phyloP scores from a whole-genome alignment of 2,329 filamentous ascomycete species.

The Metarhizium anisopliae region DNA sequence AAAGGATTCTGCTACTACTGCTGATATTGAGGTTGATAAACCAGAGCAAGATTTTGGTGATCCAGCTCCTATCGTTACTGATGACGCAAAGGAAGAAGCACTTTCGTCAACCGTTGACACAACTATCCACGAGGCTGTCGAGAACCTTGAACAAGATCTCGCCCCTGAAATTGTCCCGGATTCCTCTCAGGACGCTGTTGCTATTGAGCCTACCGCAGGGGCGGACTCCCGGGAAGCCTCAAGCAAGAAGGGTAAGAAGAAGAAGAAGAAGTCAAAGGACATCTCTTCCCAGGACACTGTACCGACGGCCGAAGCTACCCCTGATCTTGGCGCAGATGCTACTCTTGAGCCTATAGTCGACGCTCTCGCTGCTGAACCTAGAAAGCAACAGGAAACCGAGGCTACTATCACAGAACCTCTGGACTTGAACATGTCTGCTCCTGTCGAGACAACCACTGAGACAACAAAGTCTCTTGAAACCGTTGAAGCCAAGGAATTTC shows the following conservation, averaged over 20 bases:
- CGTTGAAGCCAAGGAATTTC: background rate
- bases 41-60: background rate
- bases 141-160: background rate
- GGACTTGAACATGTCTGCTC: background rate
- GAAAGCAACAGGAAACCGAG: background rate
- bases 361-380: background rate
- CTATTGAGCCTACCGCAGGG: background rate
- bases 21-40: background rate
- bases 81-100: background rate
- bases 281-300: background rate
- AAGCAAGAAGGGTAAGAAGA: conserved; percentile 13
- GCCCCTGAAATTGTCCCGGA: background rate
- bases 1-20: background rate
- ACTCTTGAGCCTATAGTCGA: background rate
- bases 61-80: background rate
- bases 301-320: background rate
- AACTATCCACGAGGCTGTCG: background rate
- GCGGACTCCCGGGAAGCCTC: background rate
- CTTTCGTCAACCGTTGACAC: background rate
- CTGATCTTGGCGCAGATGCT: background rate
- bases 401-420: background rate
- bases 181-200: background rate
- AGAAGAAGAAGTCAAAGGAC: conserved; percentile 7
- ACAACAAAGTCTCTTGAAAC: background rate
- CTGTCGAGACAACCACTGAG: background rate